Percentiles rank a stretch among this genome's conserved stretches.
Evolutionary conservation across 2,329 filamentous ascomycete species (phyloP).

Genomic region (Myotisia sp.): DNA sequence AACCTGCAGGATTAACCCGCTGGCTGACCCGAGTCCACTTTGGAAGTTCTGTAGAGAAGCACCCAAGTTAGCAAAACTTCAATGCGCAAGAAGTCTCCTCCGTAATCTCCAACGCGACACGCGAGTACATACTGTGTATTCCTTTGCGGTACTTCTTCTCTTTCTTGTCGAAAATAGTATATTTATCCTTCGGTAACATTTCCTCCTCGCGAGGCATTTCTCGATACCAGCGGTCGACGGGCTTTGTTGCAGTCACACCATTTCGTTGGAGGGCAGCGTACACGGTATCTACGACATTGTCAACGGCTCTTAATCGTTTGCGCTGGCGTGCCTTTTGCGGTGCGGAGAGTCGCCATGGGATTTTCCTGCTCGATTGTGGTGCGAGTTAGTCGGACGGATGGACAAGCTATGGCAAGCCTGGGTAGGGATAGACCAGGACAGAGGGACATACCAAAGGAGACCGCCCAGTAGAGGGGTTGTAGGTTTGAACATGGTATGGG

Average conservation of each 20-base stretch:
- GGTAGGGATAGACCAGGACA: background rate
- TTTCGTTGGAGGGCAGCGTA: constrained; percentile 62
- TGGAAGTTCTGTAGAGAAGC: constrained; percentile 47
- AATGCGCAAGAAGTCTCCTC: too few species aligned
- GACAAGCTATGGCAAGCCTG: background rate
- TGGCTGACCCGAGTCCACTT: constrained; percentile 97
- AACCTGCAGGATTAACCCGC: constrained; percentile 85
- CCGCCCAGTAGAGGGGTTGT: constrained; percentile 64
- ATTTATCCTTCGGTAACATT: constrained; percentile 95
- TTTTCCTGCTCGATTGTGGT: constrained; percentile 52
- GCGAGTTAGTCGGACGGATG: background rate
- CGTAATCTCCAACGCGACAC: too few species aligned
- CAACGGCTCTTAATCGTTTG: constrained; percentile 67
- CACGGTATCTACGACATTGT: constrained; percentile 71
- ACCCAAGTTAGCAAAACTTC: constrained; percentile 7
- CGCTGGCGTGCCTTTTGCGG: constrained; percentile 84
- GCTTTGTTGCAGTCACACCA: constrained; percentile 54
- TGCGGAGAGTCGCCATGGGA: constrained; percentile 83
- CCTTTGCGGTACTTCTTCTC: constrained; percentile 92
- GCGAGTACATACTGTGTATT: constrained; percentile 73
- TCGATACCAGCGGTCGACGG: constrained; percentile 77
- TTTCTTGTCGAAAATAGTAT: constrained; percentile 94
- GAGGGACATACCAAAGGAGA: constrained; percentile 55
- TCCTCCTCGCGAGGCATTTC: constrained; percentile 94
- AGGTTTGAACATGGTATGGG: constrained; percentile 74